Conservation (phyloP, 2,329 filamentous ascomycete species). For the Venturiaceae sp. region DNA sequence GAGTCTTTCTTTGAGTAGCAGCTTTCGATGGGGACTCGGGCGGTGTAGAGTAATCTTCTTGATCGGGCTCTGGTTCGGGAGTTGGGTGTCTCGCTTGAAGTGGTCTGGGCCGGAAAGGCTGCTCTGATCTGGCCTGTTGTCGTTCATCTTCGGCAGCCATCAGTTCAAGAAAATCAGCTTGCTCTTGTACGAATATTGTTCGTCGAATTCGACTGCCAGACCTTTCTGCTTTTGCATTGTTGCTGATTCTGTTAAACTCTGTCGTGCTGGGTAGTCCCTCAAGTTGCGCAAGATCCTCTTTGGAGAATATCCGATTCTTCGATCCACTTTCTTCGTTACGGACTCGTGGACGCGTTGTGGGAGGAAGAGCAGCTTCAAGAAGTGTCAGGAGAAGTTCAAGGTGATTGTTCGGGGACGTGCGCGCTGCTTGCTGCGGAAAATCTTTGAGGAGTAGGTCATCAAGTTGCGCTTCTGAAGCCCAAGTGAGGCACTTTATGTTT, state of each 20-base stretch:
- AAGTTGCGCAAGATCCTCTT: neutral
- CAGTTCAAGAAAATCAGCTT: too few relatives aligned
- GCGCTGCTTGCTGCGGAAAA: neutral
- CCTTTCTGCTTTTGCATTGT: too few relatives aligned
- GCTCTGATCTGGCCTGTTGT: too few relatives aligned
- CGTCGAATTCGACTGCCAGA: too few relatives aligned
- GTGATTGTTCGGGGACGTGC: neutral
- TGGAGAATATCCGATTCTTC: neutral
- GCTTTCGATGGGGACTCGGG: too few relatives aligned
- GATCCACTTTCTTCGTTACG: neutral
- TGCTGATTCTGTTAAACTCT: slow-evolving; percentile 1
- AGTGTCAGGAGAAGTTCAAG: neutral
- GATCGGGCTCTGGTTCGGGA: too few relatives aligned
- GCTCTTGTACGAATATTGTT: too few relatives aligned
- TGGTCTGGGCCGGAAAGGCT: too few relatives aligned
- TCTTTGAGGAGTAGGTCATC: neutral
- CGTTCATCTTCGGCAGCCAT: too few relatives aligned
- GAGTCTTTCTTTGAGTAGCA: too few relatives aligned
- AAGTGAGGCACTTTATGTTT: neutral
- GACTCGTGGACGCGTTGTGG: neutral
- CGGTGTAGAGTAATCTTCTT: too few relatives aligned
- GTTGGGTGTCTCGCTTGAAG: too few relatives aligned
- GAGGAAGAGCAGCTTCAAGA: neutral
- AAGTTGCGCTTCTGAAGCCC: neutral
- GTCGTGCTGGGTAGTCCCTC: neutral